Evolutionary conservation across 371 early-diverging fungal species (phyloP), one percentile per base, ranked within the genome.

Genomic region (Nematocida sp.): DNA sequence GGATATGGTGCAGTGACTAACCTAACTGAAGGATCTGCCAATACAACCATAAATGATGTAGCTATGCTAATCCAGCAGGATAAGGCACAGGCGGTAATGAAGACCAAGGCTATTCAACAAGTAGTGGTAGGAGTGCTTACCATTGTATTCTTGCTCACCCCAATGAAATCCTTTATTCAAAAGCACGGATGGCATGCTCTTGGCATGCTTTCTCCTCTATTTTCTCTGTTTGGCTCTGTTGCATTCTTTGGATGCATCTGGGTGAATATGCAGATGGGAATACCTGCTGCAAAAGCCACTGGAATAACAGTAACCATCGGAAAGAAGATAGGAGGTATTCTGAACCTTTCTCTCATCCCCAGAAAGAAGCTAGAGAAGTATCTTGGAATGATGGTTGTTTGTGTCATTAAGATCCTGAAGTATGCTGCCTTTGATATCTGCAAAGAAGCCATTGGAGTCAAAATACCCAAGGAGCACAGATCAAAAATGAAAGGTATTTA

Each of bases 351-450:
- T 1, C 15, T 63, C 1, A 37, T 63, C 32, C 21, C 54, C 29
- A 49, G 7, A 1, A 0, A 32, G 23, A 47, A 25, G 5, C 7
- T 51, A 11, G 79, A 79, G 51, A 47, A 41, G 19, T 17, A 53
- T 1, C 15, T 76, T 9, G 79, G 79, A 38, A 31, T 37, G n/a
- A 51, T 47, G 13, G 58, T 31, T 40, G 53, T 62, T 1, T 58
- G 47, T 27, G 19, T 17, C 11, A 70, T 78, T 25, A 83, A 82
- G 54, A 77, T 83, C 23, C 37, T 78, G 25, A 83, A 83, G 66
- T 82, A 80, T 49, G 78, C 78, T 1, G 78, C 82, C 31, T 82
- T 83, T 77, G 84, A 83, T 61, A 79, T 83, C 1, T 66, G 78
- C 17, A 83, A 83, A 64, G 84, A 83, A 49, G 76, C 78, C 25